Evolutionary conservation across 2,329 filamentous ascomycete genomes (phyloP).

Genomic region (Aspergillus felis): DNA sequence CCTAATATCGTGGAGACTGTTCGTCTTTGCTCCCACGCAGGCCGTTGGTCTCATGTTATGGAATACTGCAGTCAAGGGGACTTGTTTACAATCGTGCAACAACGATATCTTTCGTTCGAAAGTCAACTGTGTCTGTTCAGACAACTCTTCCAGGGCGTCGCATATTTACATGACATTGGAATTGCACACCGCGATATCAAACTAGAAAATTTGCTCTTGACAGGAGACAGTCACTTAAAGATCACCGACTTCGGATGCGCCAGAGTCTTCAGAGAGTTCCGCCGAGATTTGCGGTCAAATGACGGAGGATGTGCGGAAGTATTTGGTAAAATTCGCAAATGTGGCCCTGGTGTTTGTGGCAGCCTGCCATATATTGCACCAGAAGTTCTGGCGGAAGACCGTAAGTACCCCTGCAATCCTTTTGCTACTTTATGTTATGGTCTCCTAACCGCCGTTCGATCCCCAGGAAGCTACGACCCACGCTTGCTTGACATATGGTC

Average conservation of each 20-base stretch:
- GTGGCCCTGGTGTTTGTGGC: constrained; percentile 76
- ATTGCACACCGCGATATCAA: constrained; percentile 92
- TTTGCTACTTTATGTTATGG: not conserved
- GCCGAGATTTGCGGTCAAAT: constrained; percentile 71
- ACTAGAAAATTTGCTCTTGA: constrained; percentile 78
- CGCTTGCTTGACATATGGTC: constrained; percentile 83
- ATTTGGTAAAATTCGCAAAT: constrained; percentile 68
- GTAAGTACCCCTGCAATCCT: constrained; percentile 38
- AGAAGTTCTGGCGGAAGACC: constrained; percentile 69
- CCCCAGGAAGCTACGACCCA: constrained; percentile 61
- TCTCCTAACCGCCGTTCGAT: not conserved
- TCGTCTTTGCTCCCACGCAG: constrained; percentile 68
- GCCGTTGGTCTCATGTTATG: constrained; percentile 88
- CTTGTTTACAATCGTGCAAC: constrained; percentile 69
- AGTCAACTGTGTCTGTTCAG: constrained; percentile 85
- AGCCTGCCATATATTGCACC: constrained; percentile 84
- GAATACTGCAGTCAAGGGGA: constrained; percentile 84
- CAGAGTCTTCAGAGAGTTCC: constrained; percentile 76
- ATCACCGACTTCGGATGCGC: constrained; percentile 91
- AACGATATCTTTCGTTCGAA: constrained; percentile 62
- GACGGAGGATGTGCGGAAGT: constrained; percentile 69
- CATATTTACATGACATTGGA: constrained; percentile 76
- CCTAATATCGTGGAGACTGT: constrained; percentile 83
- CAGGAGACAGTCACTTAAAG: constrained; percentile 75
- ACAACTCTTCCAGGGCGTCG: constrained; percentile 76